Evolutionary conservation across 2,329 filamentous ascomycete species (phyloP), one percentile per base, ranked within the genome.

Genomic region (Colletotrichum tofieldiae): DNA sequence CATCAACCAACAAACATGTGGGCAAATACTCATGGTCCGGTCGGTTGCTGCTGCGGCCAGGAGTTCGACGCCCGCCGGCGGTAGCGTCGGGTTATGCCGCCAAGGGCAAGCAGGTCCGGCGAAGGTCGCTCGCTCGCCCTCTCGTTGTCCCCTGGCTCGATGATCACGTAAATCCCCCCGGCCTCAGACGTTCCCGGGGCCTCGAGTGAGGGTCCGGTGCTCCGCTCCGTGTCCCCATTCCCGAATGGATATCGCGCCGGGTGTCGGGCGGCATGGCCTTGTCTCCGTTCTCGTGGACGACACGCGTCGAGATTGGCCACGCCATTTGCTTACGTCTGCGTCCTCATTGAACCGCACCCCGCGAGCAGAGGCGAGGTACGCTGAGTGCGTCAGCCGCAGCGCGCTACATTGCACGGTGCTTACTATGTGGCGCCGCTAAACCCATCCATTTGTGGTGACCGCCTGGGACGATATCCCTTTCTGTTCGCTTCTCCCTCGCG

Each of bases 371-470:
- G 47, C 29, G 64, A 32, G 51, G 43, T 37, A 62, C 43, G 43
- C 23, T 16, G 43, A 29, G 41, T 26, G 26, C 14, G 18, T 71
- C 68, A 71, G 68, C 65, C 68, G 64, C 68, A 68, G 39, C 49
- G 37, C 58, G 51, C 68, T 58, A 63, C 58, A 52, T 16, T 5
- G 52, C 52, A 49, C 47, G 37, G 65, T 54, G 69, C 69, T 64
- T 72, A 68, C 58, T 58, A 35, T 35, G 54, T 41, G 59, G 59
- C 59, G 39, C 29, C 60, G 59, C 59, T 23, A 54, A 59, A 41
- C 23, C 49, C 35, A 51, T 29, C 32, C 37, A 16, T 20, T 14
- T 18, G 18, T 16, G n/a, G 47, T 54, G n/a, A 16, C 35, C 43
- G 32, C 41, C 29, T 37, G 23, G n/a, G 32, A 29, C 45, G 29